Evolutionary conservation across 2,329 filamentous ascomycete genomes (phyloP), one percentile per base, ranked within the genome.

Genomic region (Beauveria sp.): DNA sequence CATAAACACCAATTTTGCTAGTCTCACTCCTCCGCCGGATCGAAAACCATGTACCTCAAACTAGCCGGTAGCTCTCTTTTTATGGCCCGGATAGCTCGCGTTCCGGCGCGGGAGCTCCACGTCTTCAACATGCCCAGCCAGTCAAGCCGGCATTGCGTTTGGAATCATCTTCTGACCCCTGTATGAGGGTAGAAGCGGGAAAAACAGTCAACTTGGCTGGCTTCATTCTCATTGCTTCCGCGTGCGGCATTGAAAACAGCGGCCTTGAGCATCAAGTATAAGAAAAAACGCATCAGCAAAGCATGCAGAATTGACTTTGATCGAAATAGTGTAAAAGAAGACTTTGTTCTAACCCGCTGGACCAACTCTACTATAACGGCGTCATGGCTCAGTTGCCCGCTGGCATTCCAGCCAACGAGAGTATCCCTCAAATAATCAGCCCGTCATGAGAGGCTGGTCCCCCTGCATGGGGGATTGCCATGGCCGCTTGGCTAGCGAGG

Each of bases 121-220:
- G 56, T 24, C 30, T 7, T 24, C 37, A 16, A n/a, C 34, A 18
- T 9, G 37, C 37, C 12, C 37, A 30, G 34, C 55, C 47, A 59
- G 44, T 53, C 40, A 44, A 46, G 22, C 37, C 30, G 47, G 40
- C 26, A 44, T 52, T 53, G 30, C 9, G 37, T 59, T 59, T 59
- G 56, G 56, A 59, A 59, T 59, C 56, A 59, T 46, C 52, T 16
- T 51, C 7, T 3, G 40, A 59, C 46, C 48, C 48, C 40, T 59
- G 48, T 14, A 2, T 20, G 12, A 3, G 46, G 2, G 30, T 26
- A 14, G 44, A 50, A 22, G 20, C 26, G 16, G 16, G 12, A 8
- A 34, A 34, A 34, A 5, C 10, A 10, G 8, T 8, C 16, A 24
- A 26, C 24, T 14, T 5, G 34, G 34, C 34, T 37, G 34, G 24